Evolutionary conservation across 2,329 filamentous ascomycete genomes (phyloP), one percentile per base, ranked within the genome.

Genomic region (Gliomastix tumulicola): DNA sequence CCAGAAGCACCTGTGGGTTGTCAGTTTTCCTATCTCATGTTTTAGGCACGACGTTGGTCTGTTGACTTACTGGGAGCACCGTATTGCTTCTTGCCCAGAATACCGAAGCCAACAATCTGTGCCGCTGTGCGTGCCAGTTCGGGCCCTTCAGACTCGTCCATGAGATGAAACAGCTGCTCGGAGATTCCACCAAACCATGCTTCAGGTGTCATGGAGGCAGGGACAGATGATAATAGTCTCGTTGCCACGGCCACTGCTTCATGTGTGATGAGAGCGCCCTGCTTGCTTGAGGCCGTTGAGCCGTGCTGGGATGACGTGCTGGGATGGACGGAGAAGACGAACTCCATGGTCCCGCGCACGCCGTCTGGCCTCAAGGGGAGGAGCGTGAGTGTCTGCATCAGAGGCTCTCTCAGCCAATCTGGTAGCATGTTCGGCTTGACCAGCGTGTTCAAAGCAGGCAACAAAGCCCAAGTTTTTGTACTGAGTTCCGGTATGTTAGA

Each of bases 251-350:
- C 71, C 23, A 86, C 62, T 2, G 80, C 80, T 50, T 87, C 81
- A 21, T 82, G 71, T 0, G 82, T 82, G 38, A 87, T 81, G 30
- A 71, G 73, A 5, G 79, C 72, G 2, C 78, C 76, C 51, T 69
- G 62, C 36, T 73, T 77, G n/a, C n/a, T n/a, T n/a, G n/a, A n/a
- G n/a, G n/a, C n/a, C n/a, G n/a, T n/a, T n/a, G n/a, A n/a, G n/a
- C n/a, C n/a, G n/a, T n/a, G n/a, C 45, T 75, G 71, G 39, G 62
- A 54, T 7, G 60, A 57, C 44, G 62, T 66, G 42, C 72, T 68
- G 1, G 81, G 74, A 42, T 84, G 81, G 7, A 84, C 76, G 2
- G 80, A 71, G 39, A 84, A 82, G 23, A 87, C 67, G 49, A 86
- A 86, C 49, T 86, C 82, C 42, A 86, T 65, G 1, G 78, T 82